Evolutionary conservation across 2,329 filamentous ascomycete species (phyloP).

Genomic region (Fusarium pseudonygamai): DNA sequence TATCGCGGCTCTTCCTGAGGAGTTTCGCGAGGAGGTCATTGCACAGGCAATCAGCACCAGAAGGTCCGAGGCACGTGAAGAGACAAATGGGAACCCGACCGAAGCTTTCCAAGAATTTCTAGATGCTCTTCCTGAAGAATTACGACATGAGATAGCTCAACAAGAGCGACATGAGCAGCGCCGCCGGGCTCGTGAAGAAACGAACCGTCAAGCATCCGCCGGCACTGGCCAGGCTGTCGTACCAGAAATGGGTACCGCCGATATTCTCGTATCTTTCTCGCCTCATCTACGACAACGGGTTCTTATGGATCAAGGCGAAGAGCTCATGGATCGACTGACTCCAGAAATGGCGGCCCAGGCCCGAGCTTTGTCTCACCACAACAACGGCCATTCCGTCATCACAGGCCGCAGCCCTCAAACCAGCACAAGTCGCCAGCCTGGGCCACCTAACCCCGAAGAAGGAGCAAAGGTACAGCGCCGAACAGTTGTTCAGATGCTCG

Average conservation of each 20-base stretch:
- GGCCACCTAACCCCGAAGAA: slow-evolving; percentile 52
- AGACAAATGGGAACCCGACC: slow-evolving; percentile 76
- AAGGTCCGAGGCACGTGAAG: slow-evolving; percentile 77
- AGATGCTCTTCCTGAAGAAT: slow-evolving; percentile 88
- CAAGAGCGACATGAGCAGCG: slow-evolving; percentile 91
- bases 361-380: slow-evolving; percentile 68
- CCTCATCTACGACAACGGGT: slow-evolving; percentile 86
- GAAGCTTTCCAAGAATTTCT: slow-evolving; percentile 95
- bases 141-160: slow-evolving; percentile 89
- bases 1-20: slow-evolving; percentile 95
- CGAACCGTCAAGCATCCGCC: slow-evolving; percentile 71
- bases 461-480: slow-evolving; percentile 77
- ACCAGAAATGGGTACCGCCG: slow-evolving; percentile 90
- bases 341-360: slow-evolving; percentile 89
- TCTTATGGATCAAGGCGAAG: slow-evolving; percentile 90
- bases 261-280: slow-evolving; percentile 90
- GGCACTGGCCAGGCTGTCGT: slow-evolving; percentile 61
- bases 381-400: slow-evolving; percentile 44
- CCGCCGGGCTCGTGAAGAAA: slow-evolving; percentile 84
- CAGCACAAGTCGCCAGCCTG: slow-evolving; percentile 30
- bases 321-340: slow-evolving; percentile 83
- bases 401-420: slow-evolving; percentile 45
- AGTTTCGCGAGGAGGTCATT: slow-evolving; percentile 94
- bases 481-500: slow-evolving; percentile 93
- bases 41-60: slow-evolving; percentile 88